Percentiles rank a stretch among this genome's conserved stretches.
These are phyloP conservation scores for Misopates orontium DNA, from an alignment of 257 asterid species.

Conservation along the genomic window DNA sequence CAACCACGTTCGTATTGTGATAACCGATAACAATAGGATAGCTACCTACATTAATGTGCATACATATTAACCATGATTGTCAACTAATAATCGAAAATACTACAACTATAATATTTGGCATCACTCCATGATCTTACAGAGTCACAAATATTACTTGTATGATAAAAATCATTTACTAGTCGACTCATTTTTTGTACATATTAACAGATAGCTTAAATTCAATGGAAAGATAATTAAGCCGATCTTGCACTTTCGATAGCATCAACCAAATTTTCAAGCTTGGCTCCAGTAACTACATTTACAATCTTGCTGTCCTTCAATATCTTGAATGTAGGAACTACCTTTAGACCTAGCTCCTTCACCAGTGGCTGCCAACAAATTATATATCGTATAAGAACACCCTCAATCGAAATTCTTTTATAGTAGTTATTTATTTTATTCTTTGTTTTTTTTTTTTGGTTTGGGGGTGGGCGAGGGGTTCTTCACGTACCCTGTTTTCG, in stretches of 20 bases:
- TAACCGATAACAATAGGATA: no score
- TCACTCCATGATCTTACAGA: background rate
- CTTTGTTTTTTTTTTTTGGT: background rate
- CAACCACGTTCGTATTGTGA: no score
- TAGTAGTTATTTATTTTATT: background rate
- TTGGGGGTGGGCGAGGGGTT: background rate
- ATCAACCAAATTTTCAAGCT: constrained; percentile 58
- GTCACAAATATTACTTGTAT: background rate
- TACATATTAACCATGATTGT: no score
- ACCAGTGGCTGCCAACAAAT: constrained; percentile 62
- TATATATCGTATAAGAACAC: constrained; percentile 9
- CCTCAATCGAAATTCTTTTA: no score
- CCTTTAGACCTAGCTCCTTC: constrained; percentile 83
- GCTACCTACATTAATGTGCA: no score
- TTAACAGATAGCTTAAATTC: constrained; percentile 4
- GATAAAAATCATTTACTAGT: background rate
- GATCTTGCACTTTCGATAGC: constrained; percentile 66
- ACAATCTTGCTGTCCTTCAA: constrained; percentile 62
- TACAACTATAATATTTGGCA: no score
- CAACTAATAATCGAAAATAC: no score
- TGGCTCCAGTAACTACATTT: constrained; percentile 89
- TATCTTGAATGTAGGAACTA: constrained; percentile 94
- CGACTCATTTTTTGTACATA: no score
- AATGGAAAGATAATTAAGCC: constrained; percentile 25
- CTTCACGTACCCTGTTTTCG: constrained; percentile 63